Evolutionary conservation across 23 red algal species (phyloP).

Genomic region (Gracilaria gracilis): DNA sequence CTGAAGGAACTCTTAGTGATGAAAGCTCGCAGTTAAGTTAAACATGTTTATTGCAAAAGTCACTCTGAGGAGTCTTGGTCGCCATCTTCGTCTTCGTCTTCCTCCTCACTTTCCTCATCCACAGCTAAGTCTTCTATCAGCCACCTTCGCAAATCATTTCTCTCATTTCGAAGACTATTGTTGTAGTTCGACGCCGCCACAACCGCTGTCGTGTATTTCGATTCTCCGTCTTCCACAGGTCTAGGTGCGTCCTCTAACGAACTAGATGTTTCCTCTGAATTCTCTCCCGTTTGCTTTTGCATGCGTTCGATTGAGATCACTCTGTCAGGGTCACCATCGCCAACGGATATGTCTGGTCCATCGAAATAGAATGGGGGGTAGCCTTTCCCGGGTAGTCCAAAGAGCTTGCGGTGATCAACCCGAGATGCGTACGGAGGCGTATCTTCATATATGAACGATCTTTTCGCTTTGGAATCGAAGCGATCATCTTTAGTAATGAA

Average conservation of each 20-base stretch:
- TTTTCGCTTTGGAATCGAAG: slow-evolving; percentile 57
- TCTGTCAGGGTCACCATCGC: slow-evolving; percentile 50
- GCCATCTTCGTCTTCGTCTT: slow-evolving; percentile 55
- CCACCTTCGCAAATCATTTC: slow-evolving; percentile 53
- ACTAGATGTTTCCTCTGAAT: slow-evolving; percentile 42
- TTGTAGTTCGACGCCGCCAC: slow-evolving; percentile 54
- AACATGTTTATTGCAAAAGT: not conserved
- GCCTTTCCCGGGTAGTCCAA: slow-evolving; percentile 37
- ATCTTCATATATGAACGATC: slow-evolving; percentile 38
- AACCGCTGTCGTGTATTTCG: slow-evolving; percentile 36
- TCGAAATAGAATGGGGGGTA: slow-evolving; percentile 57
- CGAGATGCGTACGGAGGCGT: slow-evolving; percentile 23
- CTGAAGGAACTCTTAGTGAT: slow-evolving; percentile 12
- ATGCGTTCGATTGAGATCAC: slow-evolving; percentile 28
- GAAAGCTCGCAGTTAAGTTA: not conserved
- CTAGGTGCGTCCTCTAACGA: slow-evolving; percentile 15
- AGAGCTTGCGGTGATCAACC: slow-evolving; percentile 53
- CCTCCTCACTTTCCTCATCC: slow-evolving; percentile 54
- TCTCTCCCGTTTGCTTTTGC: slow-evolving; percentile 24
- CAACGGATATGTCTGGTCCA: slow-evolving; percentile 34
- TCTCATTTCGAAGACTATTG: slow-evolving; percentile 36
- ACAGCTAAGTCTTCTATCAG: slow-evolving; percentile 41
- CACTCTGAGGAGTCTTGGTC: slow-evolving; percentile 56
- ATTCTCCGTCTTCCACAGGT: not conserved
- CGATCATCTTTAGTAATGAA: slow-evolving; percentile 62